Evolutionary conservation across 306 rosid genomes (phyloP).

Genomic region (Pterocarpus macrocarpus): DNA sequence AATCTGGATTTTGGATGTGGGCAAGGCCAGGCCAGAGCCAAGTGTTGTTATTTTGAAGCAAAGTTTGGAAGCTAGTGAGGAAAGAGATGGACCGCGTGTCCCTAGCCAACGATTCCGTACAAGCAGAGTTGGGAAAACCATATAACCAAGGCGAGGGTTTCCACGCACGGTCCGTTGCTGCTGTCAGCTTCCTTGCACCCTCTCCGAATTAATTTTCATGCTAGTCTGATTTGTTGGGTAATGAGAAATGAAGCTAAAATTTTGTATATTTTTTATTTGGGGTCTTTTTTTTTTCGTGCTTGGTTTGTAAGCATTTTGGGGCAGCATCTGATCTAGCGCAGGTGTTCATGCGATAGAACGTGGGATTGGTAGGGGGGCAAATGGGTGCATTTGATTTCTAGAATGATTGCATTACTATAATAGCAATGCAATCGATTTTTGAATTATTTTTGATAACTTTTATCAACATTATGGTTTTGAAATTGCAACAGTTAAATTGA

Average conservation of each 20-base stretch:
- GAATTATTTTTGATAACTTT: no score
- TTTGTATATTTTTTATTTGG: background rate
- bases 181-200: conserved; percentile 11
- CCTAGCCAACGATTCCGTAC: no score
- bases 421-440: no score
- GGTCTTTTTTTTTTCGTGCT: conserved; percentile 6
- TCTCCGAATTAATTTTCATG: background rate
- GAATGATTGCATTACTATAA: no score
- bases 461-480: no score
- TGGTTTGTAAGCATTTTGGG: conserved; percentile 30
- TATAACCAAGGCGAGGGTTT: no score
- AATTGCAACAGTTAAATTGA: no score
- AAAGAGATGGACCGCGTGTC: conserved; percentile 34
- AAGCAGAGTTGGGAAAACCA: no score
- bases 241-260: conserved; percentile 19
- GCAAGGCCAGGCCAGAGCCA: background rate
- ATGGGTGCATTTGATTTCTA: conserved; percentile 12
- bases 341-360: conserved; percentile 49
- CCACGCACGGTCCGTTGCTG: background rate
- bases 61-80: conserved; percentile 11
- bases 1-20: background rate
- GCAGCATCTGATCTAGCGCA: conserved; percentile 34
- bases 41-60: conserved; percentile 1
- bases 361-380: conserved; percentile 11
- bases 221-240: conserved; percentile 9